Evolutionary conservation across 129 eudicot species (phyloP), one percentile per base, ranked within the genome.

Genomic region (Flaveria sonorensis): DNA sequence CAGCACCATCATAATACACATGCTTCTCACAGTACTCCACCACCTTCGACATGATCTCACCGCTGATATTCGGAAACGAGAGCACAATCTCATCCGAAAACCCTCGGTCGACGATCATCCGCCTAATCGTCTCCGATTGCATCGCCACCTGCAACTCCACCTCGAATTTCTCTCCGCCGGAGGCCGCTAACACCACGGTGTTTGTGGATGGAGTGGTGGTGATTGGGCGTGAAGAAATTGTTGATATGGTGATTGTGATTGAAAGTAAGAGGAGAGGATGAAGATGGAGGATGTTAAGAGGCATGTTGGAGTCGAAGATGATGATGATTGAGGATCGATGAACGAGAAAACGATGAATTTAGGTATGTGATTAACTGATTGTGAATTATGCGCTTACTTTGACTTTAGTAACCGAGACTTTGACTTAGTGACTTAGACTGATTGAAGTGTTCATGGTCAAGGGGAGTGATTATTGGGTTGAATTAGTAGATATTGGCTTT

Each of bases 41-140:
- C 20, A 78, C 77, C 76, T 78, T 78, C 2, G 48, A 59, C 71
- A 78, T 78, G 40, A 21, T 78, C 76, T 78, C 82, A 6, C 76
- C 62, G 10, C 62, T 57, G n/a, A 78, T 78, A 69, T 69, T 69
- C 13, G 63, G 62, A 59, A 69, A 70, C n/a, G 61, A 43, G 11
- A 78, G 36, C 18, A 40, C 52, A 21, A 78, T 78, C 46, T 52
- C 66, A 40, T 7, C 18, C 36, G 73, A 52, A 57, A 77, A 52
- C 6, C 74, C 74, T 67, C 68, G 43, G 15, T 67, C 81, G 32
- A 9, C 43, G 53, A 77, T 57, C 61, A 56, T 68, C 59, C n/a
- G 62, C 61, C 13, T 78, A 11, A 78, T 78, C 62, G 70, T 61
- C 13, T 78, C 82, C 30, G 76, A 78, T 70, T 70, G 76, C 39